A percentile compares a stretch with the other conserved stretches of the same genome.
These are phyloP conservation scores for Pezicula carpinea DNA, from an alignment of 2,329 filamentous ascomycete genomes.

Conservation along the genomic window DNA sequence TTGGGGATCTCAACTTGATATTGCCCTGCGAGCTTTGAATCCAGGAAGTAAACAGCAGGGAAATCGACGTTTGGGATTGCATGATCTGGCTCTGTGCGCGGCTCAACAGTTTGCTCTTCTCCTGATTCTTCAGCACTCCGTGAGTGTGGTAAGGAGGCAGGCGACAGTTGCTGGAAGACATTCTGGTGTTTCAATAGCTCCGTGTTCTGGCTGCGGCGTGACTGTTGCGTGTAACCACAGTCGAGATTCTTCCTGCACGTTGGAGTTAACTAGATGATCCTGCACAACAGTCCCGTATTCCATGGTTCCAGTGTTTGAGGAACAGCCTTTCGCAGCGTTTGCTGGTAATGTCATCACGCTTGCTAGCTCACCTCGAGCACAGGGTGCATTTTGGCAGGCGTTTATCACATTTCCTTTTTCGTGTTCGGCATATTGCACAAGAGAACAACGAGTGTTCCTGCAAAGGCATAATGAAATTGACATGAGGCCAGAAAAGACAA, in stretches of 20 bases:
- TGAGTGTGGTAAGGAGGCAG: not conserved
- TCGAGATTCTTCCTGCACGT: not conserved
- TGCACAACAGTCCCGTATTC: no score
- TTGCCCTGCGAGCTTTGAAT: constrained; percentile 4
- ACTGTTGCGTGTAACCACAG: not conserved
- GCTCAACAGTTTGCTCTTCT: not conserved
- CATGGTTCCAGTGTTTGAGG: no score
- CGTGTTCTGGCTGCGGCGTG: not conserved
- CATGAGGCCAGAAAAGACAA: not conserved
- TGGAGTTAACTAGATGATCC: not conserved
- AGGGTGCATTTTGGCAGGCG: constrained; percentile 10
- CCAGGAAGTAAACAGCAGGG: constrained; percentile 13
- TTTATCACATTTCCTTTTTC: constrained; percentile 14
- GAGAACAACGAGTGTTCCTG: not conserved
- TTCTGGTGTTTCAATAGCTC: not conserved
- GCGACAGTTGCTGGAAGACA: not conserved
- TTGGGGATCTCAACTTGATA: constrained; percentile 8
- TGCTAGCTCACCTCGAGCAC: constrained; percentile 6
- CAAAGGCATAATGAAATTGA: not conserved
- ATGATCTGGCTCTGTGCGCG: not conserved
- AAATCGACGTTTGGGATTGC: constrained; percentile 1
- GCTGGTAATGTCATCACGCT: not conserved
- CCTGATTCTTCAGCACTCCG: not conserved
- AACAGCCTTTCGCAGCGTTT: no score
- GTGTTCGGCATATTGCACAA: constrained; percentile 8